A percentile compares a stretch with the other conserved stretches of the same genome.
These are phyloP conservation scores for Coffea eugenioides DNA, from an alignment of 257 asterid genomes.

Conservation along the genomic window DNA sequence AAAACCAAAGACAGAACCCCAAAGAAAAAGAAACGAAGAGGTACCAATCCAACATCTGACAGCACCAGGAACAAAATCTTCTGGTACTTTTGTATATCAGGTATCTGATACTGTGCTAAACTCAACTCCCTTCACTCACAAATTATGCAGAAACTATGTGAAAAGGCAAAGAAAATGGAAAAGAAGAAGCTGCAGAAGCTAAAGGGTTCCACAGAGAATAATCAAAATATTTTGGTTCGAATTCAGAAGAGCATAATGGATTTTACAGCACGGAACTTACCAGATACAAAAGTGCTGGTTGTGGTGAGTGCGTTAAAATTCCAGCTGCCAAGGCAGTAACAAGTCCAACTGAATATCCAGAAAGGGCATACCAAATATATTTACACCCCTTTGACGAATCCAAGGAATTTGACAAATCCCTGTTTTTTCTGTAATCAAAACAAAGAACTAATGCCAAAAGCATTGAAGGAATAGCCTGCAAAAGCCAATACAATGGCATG, in stretches of 20 bases:
- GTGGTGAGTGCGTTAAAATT: constrained; percentile 83
- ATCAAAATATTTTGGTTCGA: not conserved
- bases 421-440: constrained; percentile 71
- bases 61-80: not conserved
- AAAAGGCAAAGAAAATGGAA: not conserved
- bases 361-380: constrained; percentile 75
- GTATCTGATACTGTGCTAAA: not conserved
- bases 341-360: constrained; percentile 83
- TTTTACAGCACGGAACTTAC: constrained; percentile 30
- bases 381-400: constrained; percentile 56
- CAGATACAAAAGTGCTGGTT: constrained; percentile 92
- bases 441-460: constrained; percentile 89
- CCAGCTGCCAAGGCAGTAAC: constrained; percentile 90
- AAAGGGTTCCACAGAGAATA: not conserved
- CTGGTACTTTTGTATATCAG: not conserved
- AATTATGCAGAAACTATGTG: not conserved
- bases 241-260: not conserved
- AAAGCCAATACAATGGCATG: constrained; percentile 20
- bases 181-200: not conserved
- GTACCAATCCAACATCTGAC: not conserved
- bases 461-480: constrained; percentile 98
- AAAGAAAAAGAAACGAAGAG: not conserved
- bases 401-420: constrained; percentile 34
- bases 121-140: not conserved
- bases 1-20: too few species aligned